phyloP scores from a whole-genome alignment of 495 filamentous ascomycete species.

The Terfezia claveryi region DNA sequence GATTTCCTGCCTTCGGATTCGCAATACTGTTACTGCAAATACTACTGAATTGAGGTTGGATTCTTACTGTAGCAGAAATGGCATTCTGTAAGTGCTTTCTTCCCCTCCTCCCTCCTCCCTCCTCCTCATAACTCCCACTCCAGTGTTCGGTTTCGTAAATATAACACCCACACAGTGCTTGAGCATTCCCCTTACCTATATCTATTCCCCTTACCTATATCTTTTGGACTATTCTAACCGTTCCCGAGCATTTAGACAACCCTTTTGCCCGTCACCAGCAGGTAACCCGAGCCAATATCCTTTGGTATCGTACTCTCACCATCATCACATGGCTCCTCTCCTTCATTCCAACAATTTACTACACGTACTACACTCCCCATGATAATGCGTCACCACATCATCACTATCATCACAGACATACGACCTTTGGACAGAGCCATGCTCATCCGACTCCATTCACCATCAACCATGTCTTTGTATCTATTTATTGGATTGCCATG shows the following conservation, averaged over 20 bases:
- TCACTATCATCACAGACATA: conserved; percentile 8
- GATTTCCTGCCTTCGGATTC: too few relatives aligned
- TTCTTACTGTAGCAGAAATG: too few relatives aligned
- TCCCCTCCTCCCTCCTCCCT: too few relatives aligned
- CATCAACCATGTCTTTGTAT: conserved; percentile 43
- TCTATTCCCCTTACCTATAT: too few relatives aligned
- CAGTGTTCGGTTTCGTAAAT: too few relatives aligned
- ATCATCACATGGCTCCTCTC: conserved; percentile 49
- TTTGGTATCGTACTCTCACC: conserved; percentile 42
- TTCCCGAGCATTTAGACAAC: background rate
- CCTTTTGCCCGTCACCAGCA: background rate
- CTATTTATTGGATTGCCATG: conserved; percentile 60
- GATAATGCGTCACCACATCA: conserved; percentile 25
- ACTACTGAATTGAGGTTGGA: too few relatives aligned
- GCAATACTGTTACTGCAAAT: too few relatives aligned
- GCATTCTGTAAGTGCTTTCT: too few relatives aligned
- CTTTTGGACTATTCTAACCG: background rate
- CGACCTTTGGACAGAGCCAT: conserved; percentile 49
- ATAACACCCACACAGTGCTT: too few relatives aligned
- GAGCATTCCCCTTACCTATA: too few relatives aligned
- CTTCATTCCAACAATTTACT: conserved; percentile 45
- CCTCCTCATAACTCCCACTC: too few relatives aligned
- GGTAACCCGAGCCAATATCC: background rate
- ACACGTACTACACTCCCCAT: conserved; percentile 37
- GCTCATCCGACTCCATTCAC: conserved; percentile 49